phyloP scores from a whole-genome alignment of 2,329 filamentous ascomycete species.

The Diplodia sapinea region DNA sequence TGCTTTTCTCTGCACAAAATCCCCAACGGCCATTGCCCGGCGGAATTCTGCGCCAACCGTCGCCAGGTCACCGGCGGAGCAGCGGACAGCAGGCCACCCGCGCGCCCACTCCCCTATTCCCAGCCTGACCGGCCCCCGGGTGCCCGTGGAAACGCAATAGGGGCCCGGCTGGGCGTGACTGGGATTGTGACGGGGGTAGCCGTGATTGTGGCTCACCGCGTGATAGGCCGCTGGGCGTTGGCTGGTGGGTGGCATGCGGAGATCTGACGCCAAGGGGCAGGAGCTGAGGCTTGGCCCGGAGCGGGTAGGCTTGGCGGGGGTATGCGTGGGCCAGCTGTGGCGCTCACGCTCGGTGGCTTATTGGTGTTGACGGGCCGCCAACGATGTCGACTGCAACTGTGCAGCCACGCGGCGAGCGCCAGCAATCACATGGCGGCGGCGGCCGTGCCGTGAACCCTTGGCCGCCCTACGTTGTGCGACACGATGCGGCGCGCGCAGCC shows the following conservation, averaged over 20 bases:
- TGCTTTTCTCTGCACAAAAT: not conserved
- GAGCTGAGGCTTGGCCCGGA: slow-evolving; percentile 25
- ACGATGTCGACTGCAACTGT: not conserved
- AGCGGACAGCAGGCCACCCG: slow-evolving; percentile 14
- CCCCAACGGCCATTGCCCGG: slow-evolving; percentile 8
- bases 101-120: not conserved
- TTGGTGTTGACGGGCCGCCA: slow-evolving; percentile 15
- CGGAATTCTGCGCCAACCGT: not conserved
- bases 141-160: slow-evolving; percentile 1
- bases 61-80: slow-evolving; percentile 9
- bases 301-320: slow-evolving; percentile 27
- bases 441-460: slow-evolving; percentile 11
- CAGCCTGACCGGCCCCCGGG: not conserved
- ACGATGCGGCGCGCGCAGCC: not conserved
- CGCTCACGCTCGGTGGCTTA: slow-evolving; percentile 16
- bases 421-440: slow-evolving; percentile 20
- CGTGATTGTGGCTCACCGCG: slow-evolving; percentile 30
- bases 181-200: slow-evolving; percentile 19
- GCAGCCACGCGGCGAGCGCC: slow-evolving; percentile 26
- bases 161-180: slow-evolving; percentile 8
- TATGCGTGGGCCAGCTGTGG: slow-evolving; percentile 6
- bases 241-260: slow-evolving; percentile 27
- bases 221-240: slow-evolving; percentile 21
- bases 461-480: slow-evolving; percentile 26
- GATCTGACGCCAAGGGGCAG: slow-evolving; percentile 29